phyloP scores from a whole-genome alignment of 495 filamentous ascomycete genomes.

The Xylaria telfairii region DNA sequence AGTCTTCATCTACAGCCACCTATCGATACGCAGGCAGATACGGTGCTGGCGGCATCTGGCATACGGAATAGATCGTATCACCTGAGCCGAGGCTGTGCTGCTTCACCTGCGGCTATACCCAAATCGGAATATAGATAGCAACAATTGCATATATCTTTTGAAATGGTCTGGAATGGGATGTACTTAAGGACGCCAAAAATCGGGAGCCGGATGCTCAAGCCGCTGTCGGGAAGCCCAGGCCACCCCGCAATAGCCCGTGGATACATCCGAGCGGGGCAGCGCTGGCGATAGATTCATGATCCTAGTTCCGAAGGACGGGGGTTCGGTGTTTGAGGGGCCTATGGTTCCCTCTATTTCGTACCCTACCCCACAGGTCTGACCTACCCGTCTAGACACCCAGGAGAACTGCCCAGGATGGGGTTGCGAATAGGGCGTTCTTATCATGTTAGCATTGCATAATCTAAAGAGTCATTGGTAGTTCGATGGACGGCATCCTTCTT shows the following conservation, averaged over 20 bases:
- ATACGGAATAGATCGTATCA: slow-evolving; percentile 3
- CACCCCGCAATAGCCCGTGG: slow-evolving; percentile 34
- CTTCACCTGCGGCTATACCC: background rate
- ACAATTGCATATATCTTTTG: background rate
- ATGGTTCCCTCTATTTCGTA: background rate
- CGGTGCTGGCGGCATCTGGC: background rate
- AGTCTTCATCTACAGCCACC: background rate
- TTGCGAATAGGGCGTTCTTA: slow-evolving; percentile 7
- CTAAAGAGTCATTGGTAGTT: background rate
- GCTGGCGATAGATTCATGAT: slow-evolving; percentile 7
- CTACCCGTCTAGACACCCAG: background rate
- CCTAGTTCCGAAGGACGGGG: background rate
- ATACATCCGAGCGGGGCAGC: slow-evolving; percentile 23
- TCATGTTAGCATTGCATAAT: slow-evolving; percentile 24
- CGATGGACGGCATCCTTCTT: background rate
- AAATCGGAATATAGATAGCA: slow-evolving; percentile 12
- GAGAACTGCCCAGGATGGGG: background rate
- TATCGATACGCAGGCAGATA: background rate
- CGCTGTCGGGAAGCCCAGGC: slow-evolving; percentile 40
- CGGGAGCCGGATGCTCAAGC: background rate
- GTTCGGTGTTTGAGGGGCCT: background rate
- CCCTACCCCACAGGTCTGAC: background rate
- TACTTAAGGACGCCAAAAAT: background rate
- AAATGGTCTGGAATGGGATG: background rate
- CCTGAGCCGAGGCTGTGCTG: background rate